A percentile compares a stretch with the other conserved stretches of the same genome.
phyloP scores from a whole-genome alignment of 2,329 filamentous ascomycete species.

The Ophiostoma australiae region DNA sequence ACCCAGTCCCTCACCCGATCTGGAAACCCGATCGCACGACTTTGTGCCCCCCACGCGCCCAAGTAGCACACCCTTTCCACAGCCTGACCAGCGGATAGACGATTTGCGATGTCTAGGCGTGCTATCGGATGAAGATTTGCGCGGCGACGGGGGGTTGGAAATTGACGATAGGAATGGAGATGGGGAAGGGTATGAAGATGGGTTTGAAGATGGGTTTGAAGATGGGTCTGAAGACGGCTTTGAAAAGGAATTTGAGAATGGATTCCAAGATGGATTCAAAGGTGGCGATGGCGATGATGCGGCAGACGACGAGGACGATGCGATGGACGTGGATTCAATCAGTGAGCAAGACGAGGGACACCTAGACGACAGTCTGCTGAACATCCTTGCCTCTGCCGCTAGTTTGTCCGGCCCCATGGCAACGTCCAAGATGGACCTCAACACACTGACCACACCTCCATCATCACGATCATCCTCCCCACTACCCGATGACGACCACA shows the following conservation, averaged over 20 bases:
- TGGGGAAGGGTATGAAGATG: background rate
- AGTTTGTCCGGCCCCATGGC: background rate
- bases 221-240: background rate
- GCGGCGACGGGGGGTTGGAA: background rate
- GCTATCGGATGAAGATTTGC: conserved; percentile 27
- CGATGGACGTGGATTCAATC: conserved; percentile 30
- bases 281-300: background rate
- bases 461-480: conserved; percentile 1
- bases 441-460: background rate
- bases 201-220: background rate
- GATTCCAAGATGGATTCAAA: background rate
- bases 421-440: conserved; percentile 7
- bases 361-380: background rate
- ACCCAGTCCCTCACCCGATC: conserved; percentile 45
- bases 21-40: conserved; percentile 44
- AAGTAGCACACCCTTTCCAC: conserved; percentile 57
- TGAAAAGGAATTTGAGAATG: background rate
- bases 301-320: conserved; percentile 21
- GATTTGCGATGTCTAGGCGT: conserved; percentile 41
- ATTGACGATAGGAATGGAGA: background rate
- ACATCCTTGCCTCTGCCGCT: conserved; percentile 1
- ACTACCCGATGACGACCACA: background rate
- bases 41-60: conserved; percentile 50
- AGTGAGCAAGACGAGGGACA: conserved; percentile 16
- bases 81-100: conserved; percentile 47